A percentile compares a stretch with the other conserved stretches of the same genome.
Evolutionary conservation across 257 asterid species (phyloP).

Genomic region (Gardenia jasminoides): DNA sequence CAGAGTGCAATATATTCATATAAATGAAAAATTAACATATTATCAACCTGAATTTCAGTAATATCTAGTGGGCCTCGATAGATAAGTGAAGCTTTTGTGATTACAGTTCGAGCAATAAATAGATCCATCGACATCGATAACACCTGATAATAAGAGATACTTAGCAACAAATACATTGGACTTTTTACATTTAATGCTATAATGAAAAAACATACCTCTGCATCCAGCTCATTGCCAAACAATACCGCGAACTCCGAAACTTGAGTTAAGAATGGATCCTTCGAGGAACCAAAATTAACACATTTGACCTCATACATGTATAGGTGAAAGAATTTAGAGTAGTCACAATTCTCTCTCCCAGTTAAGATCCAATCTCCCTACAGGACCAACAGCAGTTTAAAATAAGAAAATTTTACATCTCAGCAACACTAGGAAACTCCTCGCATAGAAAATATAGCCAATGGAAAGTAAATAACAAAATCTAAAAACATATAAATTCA

Average conservation of each 20-base stretch:
- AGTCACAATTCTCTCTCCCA: conserved; percentile 47
- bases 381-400: conserved; percentile 17
- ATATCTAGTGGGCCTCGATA: conserved; percentile 61
- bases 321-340: conserved; percentile 51
- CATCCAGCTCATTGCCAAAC: conserved; percentile 86
- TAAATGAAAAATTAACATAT: conserved; percentile 17
- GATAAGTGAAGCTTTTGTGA: conserved; percentile 75
- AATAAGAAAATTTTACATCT: not conserved
- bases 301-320: conserved; percentile 77
- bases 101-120: conserved; percentile 83
- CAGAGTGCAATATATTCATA: conserved; percentile 12
- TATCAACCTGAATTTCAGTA: conserved; percentile 70
- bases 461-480: not conserved
- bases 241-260: conserved; percentile 88
- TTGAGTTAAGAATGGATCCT: conserved; percentile 79
- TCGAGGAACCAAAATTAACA: conserved; percentile 68
- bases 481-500: not conserved
- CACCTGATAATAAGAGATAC: conserved; percentile 48
- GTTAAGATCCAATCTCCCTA: conserved; percentile 97
- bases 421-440: not conserved
- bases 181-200: not conserved
- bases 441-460: not conserved
- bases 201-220: conserved; percentile 59
- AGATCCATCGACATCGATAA: conserved; percentile 86
- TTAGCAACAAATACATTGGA: conserved; percentile 20